A percentile compares a stretch with the other conserved stretches of the same genome.
Conservation (phyloP, 2,329 filamentous ascomycete species). For the Arthroderma sp. region DNA sequence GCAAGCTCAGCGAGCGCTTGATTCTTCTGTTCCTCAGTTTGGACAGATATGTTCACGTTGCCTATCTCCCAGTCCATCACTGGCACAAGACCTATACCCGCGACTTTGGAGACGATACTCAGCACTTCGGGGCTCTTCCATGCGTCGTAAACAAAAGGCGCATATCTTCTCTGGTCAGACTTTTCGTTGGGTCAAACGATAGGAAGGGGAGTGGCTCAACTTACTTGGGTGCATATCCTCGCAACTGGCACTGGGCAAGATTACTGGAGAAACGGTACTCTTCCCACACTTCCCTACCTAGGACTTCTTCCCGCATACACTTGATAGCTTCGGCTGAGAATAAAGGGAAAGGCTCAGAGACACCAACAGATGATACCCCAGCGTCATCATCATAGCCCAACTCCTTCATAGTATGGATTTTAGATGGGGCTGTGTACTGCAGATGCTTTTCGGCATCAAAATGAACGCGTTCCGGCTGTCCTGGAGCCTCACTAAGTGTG, state of each 20-base stretch:
- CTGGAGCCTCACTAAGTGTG: not conserved
- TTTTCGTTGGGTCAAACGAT: not conserved
- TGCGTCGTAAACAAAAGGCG: conserved; percentile 51
- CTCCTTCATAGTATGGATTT: conserved; percentile 48
- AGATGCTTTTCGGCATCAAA: conserved; percentile 48
- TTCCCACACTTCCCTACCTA: conserved; percentile 42
- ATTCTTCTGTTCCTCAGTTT: conserved; percentile 35
- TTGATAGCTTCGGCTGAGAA: conserved; percentile 49
- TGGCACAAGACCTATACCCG: conserved; percentile 42
- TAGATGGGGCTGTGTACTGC: conserved; percentile 36
- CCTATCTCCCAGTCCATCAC: conserved; percentile 44
- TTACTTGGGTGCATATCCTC: conserved; percentile 45
- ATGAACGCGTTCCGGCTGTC: conserved; percentile 12
- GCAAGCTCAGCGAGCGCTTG: conserved; percentile 30
- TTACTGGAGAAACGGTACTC: conserved; percentile 48
- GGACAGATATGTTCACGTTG: conserved; percentile 43
- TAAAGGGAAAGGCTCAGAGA: conserved; percentile 51
- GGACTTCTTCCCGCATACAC: conserved; percentile 50
- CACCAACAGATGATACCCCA: conserved; percentile 50
- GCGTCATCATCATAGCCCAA: conserved; percentile 41
- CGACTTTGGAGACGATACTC: conserved; percentile 38
- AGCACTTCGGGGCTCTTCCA: conserved; percentile 44
- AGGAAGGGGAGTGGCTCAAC: conserved; percentile 11
- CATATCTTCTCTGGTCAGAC: conserved; percentile 32
- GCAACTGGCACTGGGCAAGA: conserved; percentile 42